Percentiles rank a stretch among this genome's conserved stretches.
Evolutionary conservation across 495 filamentous ascomycete genomes (phyloP).

Genomic region (Penicillium flavigenum): DNA sequence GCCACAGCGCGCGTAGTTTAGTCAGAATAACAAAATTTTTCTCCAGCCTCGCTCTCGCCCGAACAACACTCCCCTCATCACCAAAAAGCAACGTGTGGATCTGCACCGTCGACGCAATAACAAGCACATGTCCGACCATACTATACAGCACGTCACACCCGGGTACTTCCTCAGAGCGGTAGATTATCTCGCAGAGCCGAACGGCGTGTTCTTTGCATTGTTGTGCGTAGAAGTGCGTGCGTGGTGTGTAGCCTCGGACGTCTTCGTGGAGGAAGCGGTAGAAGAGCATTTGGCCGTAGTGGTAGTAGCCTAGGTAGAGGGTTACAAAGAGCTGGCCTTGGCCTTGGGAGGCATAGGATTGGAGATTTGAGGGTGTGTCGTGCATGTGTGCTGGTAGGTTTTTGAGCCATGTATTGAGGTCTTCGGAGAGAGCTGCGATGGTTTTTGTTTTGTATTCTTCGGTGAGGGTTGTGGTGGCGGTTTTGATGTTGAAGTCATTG

Average conservation of each 20-base stretch:
- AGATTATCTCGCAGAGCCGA: slow-evolving; percentile 37
- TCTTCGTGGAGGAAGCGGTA: slow-evolving; percentile 41
- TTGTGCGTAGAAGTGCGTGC: slow-evolving; percentile 28
- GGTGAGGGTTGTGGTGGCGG: slow-evolving; percentile 17
- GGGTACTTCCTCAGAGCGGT: slow-evolving; percentile 26
- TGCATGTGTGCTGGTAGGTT: slow-evolving; percentile 31
- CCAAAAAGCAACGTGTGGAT: slow-evolving; percentile 42
- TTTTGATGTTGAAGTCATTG: slow-evolving; percentile 34
- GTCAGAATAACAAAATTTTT: slow-evolving; percentile 42
- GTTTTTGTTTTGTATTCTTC: slow-evolving; percentile 10
- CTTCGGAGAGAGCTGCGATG: slow-evolving; percentile 23
- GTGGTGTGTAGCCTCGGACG: slow-evolving; percentile 6
- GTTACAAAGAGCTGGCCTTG: slow-evolving; percentile 41
- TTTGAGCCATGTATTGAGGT: slow-evolving; percentile 33
- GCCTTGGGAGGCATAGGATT: slow-evolving; percentile 28
- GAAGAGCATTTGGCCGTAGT: slow-evolving; percentile 44
- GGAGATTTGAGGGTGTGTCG: slow-evolving; percentile 32
- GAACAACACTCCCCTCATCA: slow-evolving; percentile 21
- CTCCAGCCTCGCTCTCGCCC: slow-evolving; percentile 33
- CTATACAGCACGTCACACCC: slow-evolving; percentile 39
- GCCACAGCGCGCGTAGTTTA: slow-evolving; percentile 35
- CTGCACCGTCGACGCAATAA: slow-evolving; percentile 43
- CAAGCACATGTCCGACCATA: slow-evolving; percentile 44
- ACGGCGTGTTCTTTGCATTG: slow-evolving; percentile 39
- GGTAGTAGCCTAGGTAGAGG: slow-evolving; percentile 43